These are phyloP conservation scores for Mycena metata DNA, from an alignment of 768 basidiomycete genomes.

Conservation along the genomic window DNA sequence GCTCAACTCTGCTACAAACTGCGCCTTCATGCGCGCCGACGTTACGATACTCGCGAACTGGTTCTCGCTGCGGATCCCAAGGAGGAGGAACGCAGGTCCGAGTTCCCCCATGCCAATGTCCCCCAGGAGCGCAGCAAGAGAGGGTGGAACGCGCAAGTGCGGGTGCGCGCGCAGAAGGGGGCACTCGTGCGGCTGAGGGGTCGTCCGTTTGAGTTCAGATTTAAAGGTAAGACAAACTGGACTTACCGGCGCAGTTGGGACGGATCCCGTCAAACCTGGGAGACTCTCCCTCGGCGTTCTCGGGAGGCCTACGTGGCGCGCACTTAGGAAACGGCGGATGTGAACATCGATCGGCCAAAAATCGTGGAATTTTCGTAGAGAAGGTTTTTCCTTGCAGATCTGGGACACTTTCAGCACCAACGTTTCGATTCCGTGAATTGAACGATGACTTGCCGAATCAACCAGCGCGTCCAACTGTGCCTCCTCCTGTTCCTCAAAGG, in stretches of 20 bases:
- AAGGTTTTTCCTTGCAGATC: constrained; percentile 3
- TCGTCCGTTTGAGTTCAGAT: too few relatives aligned
- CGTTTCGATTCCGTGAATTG: not conserved
- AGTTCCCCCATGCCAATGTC: not conserved
- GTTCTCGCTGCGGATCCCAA: not conserved
- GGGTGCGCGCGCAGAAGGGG: not conserved
- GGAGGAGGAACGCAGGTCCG: not conserved
- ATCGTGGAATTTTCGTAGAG: not conserved
- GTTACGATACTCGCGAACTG: not conserved
- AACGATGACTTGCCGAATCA: not conserved
- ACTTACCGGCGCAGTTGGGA: too few relatives aligned
- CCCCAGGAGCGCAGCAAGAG: not conserved
- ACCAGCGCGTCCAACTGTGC: not conserved
- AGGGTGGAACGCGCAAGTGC: not conserved
- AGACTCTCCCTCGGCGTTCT: not conserved
- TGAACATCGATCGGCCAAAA: not conserved
- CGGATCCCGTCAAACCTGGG: too few relatives aligned
- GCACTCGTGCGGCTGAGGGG: not conserved
- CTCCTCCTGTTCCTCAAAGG: constrained; percentile 16
- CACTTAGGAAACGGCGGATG: constrained; percentile 5
- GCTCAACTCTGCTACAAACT: not conserved
- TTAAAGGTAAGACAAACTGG: too few relatives aligned
- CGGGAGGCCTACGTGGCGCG: not conserved
- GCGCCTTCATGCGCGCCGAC: not conserved
- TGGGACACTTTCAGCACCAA: not conserved